Percentiles rank a stretch among this genome's conserved stretches.
Conservation (phyloP, 495 filamentous ascomycete genomes). For the Neurospora hispaniola region DNA sequence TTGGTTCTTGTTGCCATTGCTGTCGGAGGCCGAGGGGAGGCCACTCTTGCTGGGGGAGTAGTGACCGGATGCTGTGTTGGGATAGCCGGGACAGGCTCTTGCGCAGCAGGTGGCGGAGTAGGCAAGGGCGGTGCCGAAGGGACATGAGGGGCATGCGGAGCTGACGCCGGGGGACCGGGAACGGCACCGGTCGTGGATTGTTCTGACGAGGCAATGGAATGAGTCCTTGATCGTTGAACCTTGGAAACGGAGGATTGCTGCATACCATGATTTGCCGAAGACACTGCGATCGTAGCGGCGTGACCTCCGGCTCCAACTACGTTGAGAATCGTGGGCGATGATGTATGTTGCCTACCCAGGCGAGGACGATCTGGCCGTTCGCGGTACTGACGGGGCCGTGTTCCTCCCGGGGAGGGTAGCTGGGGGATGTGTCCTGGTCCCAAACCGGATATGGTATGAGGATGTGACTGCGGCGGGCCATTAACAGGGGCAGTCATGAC, state of each 20-base stretch:
- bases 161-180: constrained; percentile 10
- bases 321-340: constrained; percentile 62
- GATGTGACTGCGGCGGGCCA: constrained; percentile 19
- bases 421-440: constrained; percentile 69
- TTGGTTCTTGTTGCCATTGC: constrained; percentile 31
- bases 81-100: constrained; percentile 16
- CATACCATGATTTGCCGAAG: constrained; percentile 19
- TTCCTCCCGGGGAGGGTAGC: constrained; percentile 72
- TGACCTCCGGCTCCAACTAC: constrained; percentile 16
- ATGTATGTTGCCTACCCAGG: constrained; percentile 60
- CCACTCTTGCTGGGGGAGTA: constrained; percentile 49
- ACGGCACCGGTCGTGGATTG: constrained; percentile 22
- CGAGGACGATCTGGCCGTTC: constrained; percentile 43
- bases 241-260: constrained; percentile 19
- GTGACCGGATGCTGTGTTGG: neutral
- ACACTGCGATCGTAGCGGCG: constrained; percentile 8
- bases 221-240: constrained; percentile 35
- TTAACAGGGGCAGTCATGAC: constrained; percentile 18
- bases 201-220: constrained; percentile 42
- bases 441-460: constrained; percentile 63
- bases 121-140: constrained; percentile 44
- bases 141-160: neutral
- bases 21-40: constrained; percentile 42
- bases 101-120: constrained; percentile 38
- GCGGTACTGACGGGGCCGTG: constrained; percentile 33